Evolutionary conservation across 305 asterid genomes (phyloP), one percentile per base, ranked within the genome.

Genomic region (Fraxinus nigra): DNA sequence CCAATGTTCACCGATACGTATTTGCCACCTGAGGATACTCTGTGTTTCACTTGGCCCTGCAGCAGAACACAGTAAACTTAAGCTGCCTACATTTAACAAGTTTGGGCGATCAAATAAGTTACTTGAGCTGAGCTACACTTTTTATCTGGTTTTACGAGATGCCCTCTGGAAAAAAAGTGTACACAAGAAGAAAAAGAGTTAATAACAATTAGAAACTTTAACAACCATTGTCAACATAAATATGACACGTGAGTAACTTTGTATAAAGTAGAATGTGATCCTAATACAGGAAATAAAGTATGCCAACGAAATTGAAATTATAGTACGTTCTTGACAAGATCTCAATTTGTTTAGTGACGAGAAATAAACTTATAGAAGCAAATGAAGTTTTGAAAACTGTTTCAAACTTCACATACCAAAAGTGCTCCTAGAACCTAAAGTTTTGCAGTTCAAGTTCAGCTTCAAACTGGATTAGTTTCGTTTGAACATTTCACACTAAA

Each of bases 1-100:
- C 99, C 99, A 33, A 96, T 96, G 83, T 94, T 96, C 40, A 96
- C 99, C 5, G 99, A 94, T 34, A 96, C 95, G 77, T 96, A 96
- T 88, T 94, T 96, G 67, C 99, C 98, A 70, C 98, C 92, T 5
- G 99, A 94, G 67, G 99, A 96, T 30, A 88, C 84, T 91, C 92
- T 94, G 90, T 96, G 98, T 80, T 88, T 94, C 84, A 96, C 99
- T 88, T 93, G 97, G 82, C 95, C 98, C 99, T 94, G 93, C 63
- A 81, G 34, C 82, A 85, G 65, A 54, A 78, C 43, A 78, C 18
- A 78, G 11, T 63, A 33, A 70, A 78, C 43, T 61, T 65, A 35
- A 70, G 40, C 35, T 46, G 78, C 72, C 33, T 40, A 37, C 74
- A 40, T 16, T 75, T 32, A 11, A 35, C 76, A 51, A 72, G 7